Evolutionary conservation across 2,329 filamentous ascomycete species (phyloP), one percentile per base, ranked within the genome.

Genomic region (Neonectria punicea): DNA sequence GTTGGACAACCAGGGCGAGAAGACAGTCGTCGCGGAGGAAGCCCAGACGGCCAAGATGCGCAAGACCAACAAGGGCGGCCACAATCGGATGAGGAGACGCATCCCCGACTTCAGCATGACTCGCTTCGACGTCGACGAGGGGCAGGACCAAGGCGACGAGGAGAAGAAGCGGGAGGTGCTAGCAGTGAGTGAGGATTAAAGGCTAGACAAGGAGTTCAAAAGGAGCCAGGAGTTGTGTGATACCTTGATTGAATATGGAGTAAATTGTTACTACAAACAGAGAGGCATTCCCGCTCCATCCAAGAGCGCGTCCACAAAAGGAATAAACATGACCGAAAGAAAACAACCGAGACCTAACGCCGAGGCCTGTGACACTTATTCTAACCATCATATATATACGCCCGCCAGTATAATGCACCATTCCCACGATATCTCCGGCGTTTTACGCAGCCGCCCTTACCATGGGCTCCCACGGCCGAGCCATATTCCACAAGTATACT

Each of bases 1-100:
- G 86, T 81, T 97, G 54, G 84, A 86, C 51, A 86, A 86, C 47
- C 86, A 88, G 20, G 90, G 89, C 25, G 93, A 97, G 80, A 82
- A 80, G 69, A 80, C 81, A 28, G 80, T 92, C 0, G 75, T 81
- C 18, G 70, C 74, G 43, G 75, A 78, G 32, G 81, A 87, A 51
- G 82, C 84, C 9, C 82, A 87, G 65, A 76, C 79, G 22, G 76
- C 78, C 3, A 72, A 72, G 65, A 65, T 76, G 69, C 75, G 79
- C 53, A 78, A 75, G 66, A 80, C 72, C 64, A 77, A 79, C 69
- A 81, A 78, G 61, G 75, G 77, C 16, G 67, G 74, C 6, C 66
- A 74, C 49, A 70, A 61, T 8, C 36, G 58, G 4, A 70, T 78
- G 68, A 76, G 79, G 51, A 80, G 78, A 72, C 79, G 76, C 56